Percentiles rank a stretch among this genome's conserved stretches.
These are phyloP conservation scores for Protea cynaroides DNA, from an alignment of 164 flowering plant genomes.

Conservation along the genomic window DNA sequence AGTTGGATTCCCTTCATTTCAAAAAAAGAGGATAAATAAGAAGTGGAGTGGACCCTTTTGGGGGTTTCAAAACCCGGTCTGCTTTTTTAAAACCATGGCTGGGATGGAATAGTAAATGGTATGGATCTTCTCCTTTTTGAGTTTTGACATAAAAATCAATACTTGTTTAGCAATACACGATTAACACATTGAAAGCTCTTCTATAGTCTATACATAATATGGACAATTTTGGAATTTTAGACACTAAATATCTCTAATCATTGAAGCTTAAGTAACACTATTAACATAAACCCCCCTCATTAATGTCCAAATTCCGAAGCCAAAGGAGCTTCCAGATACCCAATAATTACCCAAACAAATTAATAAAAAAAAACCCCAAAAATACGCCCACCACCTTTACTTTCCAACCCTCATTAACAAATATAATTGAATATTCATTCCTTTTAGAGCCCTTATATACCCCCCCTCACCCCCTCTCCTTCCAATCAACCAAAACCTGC, in stretches of 20 bases:
- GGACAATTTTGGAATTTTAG: too few relatives aligned
- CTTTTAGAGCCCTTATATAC: slow-evolving; percentile 9
- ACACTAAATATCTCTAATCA: not conserved
- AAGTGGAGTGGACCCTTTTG: too few relatives aligned
- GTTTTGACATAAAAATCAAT: too few relatives aligned
- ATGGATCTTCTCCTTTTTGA: too few relatives aligned
- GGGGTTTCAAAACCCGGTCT: too few relatives aligned
- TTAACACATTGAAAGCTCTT: too few relatives aligned
- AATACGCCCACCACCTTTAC: not conserved
- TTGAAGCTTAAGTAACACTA: not conserved
- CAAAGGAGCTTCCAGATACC: not conserved
- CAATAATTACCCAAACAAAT: not conserved
- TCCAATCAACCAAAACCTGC: not conserved
- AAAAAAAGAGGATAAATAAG: too few relatives aligned
- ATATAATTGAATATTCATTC: not conserved
- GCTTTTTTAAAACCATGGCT: too few relatives aligned
- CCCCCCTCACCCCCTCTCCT: slow-evolving; percentile 1
- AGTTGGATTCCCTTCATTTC: too few relatives aligned
- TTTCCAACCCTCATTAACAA: not conserved
- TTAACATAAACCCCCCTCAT: not conserved
- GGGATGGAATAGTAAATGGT: too few relatives aligned
- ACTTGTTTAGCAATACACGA: too few relatives aligned
- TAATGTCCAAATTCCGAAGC: not conserved
- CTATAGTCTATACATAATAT: too few relatives aligned
- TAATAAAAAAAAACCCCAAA: not conserved